phyloP scores from a whole-genome alignment of 345 rosid genomes.

The Ceriops tagal region DNA sequence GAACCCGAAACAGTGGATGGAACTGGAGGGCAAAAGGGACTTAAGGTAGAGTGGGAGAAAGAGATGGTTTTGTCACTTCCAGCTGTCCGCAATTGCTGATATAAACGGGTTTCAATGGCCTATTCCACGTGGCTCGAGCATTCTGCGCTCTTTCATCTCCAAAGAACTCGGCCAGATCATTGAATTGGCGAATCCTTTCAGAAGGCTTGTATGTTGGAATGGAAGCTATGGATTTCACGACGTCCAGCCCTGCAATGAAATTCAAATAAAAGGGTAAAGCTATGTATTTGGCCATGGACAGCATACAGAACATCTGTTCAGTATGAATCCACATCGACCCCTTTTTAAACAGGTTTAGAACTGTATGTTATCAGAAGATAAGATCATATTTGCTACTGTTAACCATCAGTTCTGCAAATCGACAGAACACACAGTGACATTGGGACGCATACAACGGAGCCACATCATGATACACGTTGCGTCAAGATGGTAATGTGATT shows the following conservation, averaged over 20 bases:
- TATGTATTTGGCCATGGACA: neutral
- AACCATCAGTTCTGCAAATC: no score
- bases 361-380: no score
- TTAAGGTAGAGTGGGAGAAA: conserved; percentile 63
- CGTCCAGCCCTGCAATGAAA: conserved; percentile 61
- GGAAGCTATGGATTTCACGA: conserved; percentile 67
- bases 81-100: conserved; percentile 81
- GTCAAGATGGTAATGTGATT: no score
- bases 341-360: neutral
- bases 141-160: conserved; percentile 87
- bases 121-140: conserved; percentile 69
- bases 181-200: conserved; percentile 60
- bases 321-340: neutral
- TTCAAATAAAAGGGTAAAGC: conserved; percentile 7
- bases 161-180: conserved; percentile 65
- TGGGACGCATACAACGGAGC: no score
- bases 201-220: conserved; percentile 73
- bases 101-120: conserved; percentile 69
- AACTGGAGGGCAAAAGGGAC: neutral
- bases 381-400: no score
- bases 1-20: neutral
- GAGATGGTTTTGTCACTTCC: conserved; percentile 67
- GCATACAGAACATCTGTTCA: neutral
- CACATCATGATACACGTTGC: no score
- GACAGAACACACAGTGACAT: no score